Base-by-base conservation (phyloP, 306 rosid genomes). In the Ziziphus jujuba region DNA sequence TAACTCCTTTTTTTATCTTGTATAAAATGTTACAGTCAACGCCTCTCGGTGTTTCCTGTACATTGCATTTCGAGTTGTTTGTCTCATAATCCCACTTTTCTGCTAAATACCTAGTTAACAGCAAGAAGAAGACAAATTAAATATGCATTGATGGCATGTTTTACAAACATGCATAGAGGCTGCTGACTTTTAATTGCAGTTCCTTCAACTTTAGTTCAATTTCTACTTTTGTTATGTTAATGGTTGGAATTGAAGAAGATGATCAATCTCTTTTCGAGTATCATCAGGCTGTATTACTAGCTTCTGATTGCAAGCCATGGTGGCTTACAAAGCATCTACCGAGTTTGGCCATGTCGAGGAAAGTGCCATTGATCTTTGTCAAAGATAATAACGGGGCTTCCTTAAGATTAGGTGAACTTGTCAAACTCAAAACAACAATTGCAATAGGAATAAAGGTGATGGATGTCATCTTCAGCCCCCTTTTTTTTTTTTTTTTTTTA, bases 311-410 rank as follows among this genome's bases (percentile, higher is more conserved):
- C 81, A 85, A 80, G 51, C 88, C 97, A 3, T 75, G 82, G 31
- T 91, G 87, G 95, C 80, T 91, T 65, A 81, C 89, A n/a, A 91
- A 83, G 74, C 97, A 89, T 77, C 75, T 91, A 56, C 88, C 79
- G 6, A 75, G 75, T 76, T 71, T 91, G 82, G 95, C 92, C 78
- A 71, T 79, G 17, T 89, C 96, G 35, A 85, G 89, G 84, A 72
- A 70, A 48, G 89, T 89, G 24, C 96, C 95, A 1, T 48, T 87
- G 66, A 75, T 87, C 66, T 82, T 84, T 64, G 81, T 89, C 68
- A 89, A 79, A 68, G 91, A 87, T 66, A 77, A 70, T 55, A 79
- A 87, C 63, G 72, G 75, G 28, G 96, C 91, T 63, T 91, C 90
- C 65, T 71, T 91, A 56, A 81, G 91, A 81, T 77, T 91, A 72